Evolutionary conservation across 169 alveolate species (phyloP), one percentile per base, ranked within the genome.

Genomic region (Plasmodium vivax): DNA sequence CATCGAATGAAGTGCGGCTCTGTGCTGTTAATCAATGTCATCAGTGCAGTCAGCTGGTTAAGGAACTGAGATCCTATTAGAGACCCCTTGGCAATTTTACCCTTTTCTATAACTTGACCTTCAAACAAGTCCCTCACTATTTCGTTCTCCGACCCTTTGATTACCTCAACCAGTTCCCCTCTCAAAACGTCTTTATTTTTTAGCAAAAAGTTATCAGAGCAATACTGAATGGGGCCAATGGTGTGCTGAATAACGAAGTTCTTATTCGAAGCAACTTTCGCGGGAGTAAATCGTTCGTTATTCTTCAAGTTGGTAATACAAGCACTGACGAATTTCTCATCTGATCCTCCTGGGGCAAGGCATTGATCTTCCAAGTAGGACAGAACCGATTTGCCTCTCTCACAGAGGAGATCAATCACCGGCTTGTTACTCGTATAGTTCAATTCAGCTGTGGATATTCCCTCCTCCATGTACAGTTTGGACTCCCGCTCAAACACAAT

Each of bases 401-500:
- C 92, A 92, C 97, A 96, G 7, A 96, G 83, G n/a, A 96, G 51
- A 19, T 95, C 96, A 51, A 96, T 95, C 27, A 96, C 96, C 23
- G 74, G 87, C 41, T 95, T 92, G 91, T 97, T 98, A 85, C 97
- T 93, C n/a, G 97, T 97, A 93, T 95, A 98, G 34, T 94, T 96
- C 30, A 98, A 92, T 68, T 96, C 97, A 79, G 98, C 97, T 30
- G 98, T 82, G 9, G 98, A 81, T 47, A 98, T 96, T 83, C 99
- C 99, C 94, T 98, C 99, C 9, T 92, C 96, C 30, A 47, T 93
- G 93, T 98, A 98, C 8, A 98, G 91, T 68, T 95, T 96, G 7
- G 98, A 97, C 82, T 98, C 99, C 85, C 98, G 97, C 95, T 98
- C 99, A 93, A 99, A 99, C 10, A 99, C 99, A 56, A 99, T 98